These are phyloP conservation scores for Plasmodium relictum DNA, from an alignment of 169 alveolate species.

Conservation along the genomic window DNA sequence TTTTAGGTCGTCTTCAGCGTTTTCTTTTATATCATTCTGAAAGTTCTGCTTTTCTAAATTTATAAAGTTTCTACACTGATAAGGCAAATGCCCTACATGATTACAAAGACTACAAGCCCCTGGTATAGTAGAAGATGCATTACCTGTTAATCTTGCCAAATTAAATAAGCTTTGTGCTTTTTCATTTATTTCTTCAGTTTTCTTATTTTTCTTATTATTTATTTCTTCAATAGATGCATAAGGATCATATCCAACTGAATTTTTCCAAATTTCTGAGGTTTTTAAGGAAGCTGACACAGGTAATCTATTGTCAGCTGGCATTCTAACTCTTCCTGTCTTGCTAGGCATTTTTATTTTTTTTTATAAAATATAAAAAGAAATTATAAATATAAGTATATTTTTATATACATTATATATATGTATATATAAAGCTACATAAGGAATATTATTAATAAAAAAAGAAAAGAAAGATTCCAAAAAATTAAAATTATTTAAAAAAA, in stretches of 20 bases:
- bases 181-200: conserved; percentile 54
- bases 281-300: conserved; percentile 78
- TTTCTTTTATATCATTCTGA: conserved; percentile 35
- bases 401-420: not conserved
- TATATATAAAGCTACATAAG: not conserved
- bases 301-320: conserved; percentile 76
- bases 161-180: conserved; percentile 62
- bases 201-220: conserved; percentile 32
- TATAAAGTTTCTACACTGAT: conserved; percentile 68
- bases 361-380: not conserved
- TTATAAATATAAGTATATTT: not conserved
- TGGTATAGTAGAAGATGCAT: conserved; percentile 51
- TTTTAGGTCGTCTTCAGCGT: conserved; percentile 64
- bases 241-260: conserved; percentile 78
- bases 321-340: conserved; percentile 72
- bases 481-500: too few relatives aligned
- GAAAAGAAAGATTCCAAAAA: too few relatives aligned
- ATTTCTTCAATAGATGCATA: conserved; percentile 77
- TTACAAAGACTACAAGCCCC: conserved; percentile 76
- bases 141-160: conserved; percentile 48
- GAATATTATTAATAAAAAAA: too few relatives aligned
- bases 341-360: conserved; percentile 72
- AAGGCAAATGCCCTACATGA: conserved; percentile 73
- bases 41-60: conserved; percentile 23
- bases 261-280: conserved; percentile 77